Percentiles rank a stretch among this genome's conserved stretches.
These are phyloP conservation scores for Rickenella mellea DNA, from an alignment of 768 basidiomycete genomes.

Conservation along the genomic window DNA sequence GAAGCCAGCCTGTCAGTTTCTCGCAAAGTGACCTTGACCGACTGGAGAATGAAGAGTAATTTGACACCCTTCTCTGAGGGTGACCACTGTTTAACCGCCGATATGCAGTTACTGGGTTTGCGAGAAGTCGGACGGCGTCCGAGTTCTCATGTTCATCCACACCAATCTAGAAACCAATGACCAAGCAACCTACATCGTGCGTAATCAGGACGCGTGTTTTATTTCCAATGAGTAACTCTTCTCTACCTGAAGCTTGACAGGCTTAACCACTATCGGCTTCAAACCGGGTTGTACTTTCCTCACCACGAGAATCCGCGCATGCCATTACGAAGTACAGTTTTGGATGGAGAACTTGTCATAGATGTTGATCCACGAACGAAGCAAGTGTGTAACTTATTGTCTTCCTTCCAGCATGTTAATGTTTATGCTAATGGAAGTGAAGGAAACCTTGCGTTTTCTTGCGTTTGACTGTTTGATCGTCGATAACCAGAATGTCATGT, in stretches of 20 bases:
- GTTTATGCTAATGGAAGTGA: constrained; percentile 4
- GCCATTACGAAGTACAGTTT: constrained; percentile 67
- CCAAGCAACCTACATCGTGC: constrained; percentile 57
- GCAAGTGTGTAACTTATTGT: constrained; percentile 34
- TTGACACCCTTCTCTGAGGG: constrained; percentile 13
- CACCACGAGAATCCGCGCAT: constrained; percentile 65
- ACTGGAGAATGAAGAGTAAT: constrained; percentile 77
- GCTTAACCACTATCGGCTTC: constrained; percentile 74
- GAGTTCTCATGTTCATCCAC: constrained; percentile 77
- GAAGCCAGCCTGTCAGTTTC: constrained; percentile 94
- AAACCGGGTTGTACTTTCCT: constrained; percentile 80
- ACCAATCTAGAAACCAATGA: constrained; percentile 40
- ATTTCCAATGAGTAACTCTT: background rate
- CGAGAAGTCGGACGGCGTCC: constrained; percentile 95
- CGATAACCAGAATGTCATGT: constrained; percentile 82
- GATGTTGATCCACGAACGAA: constrained; percentile 76
- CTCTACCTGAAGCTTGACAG: constrained; percentile 70
- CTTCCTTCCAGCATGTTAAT: constrained; percentile 2
- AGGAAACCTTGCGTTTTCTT: constrained; percentile 79
- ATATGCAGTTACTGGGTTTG: constrained; percentile 89
- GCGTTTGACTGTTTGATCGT: constrained; percentile 92
- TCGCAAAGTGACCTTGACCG: constrained; percentile 54
- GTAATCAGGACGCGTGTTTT: constrained; percentile 35
- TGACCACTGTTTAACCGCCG: background rate
- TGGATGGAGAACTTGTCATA: constrained; percentile 92